Evolutionary conservation across 257 asterid genomes (phyloP).

Genomic region (Mitragyna speciosa): DNA sequence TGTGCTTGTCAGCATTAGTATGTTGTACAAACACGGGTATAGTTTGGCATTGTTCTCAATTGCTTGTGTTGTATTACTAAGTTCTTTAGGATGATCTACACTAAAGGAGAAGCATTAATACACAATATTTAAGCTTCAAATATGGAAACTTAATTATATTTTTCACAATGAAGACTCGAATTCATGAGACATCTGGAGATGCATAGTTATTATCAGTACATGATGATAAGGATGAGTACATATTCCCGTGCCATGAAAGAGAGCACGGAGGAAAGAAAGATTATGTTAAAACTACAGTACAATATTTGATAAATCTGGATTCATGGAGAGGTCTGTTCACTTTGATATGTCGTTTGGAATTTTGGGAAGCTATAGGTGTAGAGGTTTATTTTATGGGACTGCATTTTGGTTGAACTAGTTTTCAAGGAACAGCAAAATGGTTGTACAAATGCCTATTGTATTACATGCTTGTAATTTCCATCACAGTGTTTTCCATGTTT

Average conservation of each 20-base stretch:
- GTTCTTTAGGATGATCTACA: not conserved
- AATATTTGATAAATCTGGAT: not conserved
- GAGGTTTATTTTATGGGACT: not conserved
- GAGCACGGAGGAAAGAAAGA: conserved; percentile 5
- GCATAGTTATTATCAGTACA: not conserved
- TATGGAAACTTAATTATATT: not conserved
- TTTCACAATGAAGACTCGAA: not conserved
- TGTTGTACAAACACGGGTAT: not conserved
- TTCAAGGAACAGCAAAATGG: not conserved
- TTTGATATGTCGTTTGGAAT: not conserved
- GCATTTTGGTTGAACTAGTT: not conserved
- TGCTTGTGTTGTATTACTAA: not conserved
- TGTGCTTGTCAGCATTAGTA: not conserved
- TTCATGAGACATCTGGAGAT: not conserved
- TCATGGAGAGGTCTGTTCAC: not conserved
- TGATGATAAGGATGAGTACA: not conserved
- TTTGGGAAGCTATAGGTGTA: too few species aligned
- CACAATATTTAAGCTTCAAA: not conserved
- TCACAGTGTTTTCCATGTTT: not conserved
- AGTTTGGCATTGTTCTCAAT: too few species aligned
- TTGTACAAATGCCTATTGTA: too few species aligned
- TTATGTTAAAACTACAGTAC: not conserved
- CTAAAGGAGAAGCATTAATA: not conserved
- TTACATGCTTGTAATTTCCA: not conserved
- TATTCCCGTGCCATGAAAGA: not conserved